Conservation (phyloP, 2,329 filamentous ascomycete genomes). For the Scleromitrula shiraiana region DNA sequence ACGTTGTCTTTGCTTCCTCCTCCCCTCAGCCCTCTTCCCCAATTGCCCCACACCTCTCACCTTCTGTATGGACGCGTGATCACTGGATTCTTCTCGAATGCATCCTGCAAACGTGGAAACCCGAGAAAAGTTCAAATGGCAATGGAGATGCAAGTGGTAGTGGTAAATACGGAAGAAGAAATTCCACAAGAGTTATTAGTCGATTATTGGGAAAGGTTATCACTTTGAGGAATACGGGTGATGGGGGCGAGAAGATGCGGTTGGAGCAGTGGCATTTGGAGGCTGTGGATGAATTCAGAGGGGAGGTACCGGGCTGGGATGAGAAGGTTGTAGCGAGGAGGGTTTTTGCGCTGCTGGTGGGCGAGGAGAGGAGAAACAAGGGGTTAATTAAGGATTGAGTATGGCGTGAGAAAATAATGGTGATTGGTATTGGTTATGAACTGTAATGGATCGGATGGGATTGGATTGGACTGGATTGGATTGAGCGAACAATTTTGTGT, state of each 20-base stretch:
- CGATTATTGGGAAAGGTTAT: conserved; percentile 26
- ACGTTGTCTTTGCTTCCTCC: conserved; percentile 27
- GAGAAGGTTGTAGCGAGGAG: conserved; percentile 28
- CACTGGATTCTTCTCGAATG: conserved; percentile 28
- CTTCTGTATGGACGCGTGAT: conserved; percentile 24
- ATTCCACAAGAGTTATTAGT: conserved; percentile 26
- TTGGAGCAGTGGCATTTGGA: conserved; percentile 31
- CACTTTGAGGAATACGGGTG: conserved; percentile 2
- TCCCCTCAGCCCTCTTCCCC: conserved; percentile 24
- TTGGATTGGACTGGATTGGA: neutral
- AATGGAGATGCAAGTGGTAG: conserved; percentile 1
- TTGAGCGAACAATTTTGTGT: neutral
- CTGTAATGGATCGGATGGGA: too few relatives aligned
- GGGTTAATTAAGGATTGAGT: neutral
- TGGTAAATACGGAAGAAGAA: conserved; percentile 15
- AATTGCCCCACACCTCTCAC: conserved; percentile 16
- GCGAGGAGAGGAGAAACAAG: conserved; percentile 20
- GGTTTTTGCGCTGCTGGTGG: conserved; percentile 25
- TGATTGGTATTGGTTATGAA: too few relatives aligned
- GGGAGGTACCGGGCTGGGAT: conserved; percentile 27
- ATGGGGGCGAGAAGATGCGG: conserved; percentile 17
- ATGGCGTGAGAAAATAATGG: too few relatives aligned
- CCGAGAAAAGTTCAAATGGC: conserved; percentile 16
- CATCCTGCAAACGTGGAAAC: conserved; percentile 24
- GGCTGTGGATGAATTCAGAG: conserved; percentile 28